These are phyloP conservation scores for Boletus sp. DNA, from an alignment of 768 basidiomycete species.

Conservation along the genomic window DNA sequence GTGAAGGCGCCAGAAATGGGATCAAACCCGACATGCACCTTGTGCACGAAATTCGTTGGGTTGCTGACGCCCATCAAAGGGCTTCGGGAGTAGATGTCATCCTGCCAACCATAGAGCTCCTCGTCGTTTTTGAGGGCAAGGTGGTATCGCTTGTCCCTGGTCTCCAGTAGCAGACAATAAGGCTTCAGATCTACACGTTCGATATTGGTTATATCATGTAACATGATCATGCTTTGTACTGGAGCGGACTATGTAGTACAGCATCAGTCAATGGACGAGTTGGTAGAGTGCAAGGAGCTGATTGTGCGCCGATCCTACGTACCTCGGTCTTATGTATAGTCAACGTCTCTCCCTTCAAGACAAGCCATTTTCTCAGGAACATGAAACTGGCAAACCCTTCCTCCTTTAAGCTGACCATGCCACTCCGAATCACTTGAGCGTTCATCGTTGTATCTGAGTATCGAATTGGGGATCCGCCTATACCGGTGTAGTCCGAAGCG, in stretches of 20 bases:
- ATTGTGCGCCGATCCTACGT: slow-evolving; percentile 25
- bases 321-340: slow-evolving; percentile 92
- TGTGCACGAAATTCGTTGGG: slow-evolving; percentile 97
- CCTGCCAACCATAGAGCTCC: slow-evolving; percentile 98
- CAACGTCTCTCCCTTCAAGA: slow-evolving; percentile 76
- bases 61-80: slow-evolving; percentile 91
- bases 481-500: slow-evolving; percentile 68
- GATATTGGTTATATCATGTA: slow-evolving; percentile 80
- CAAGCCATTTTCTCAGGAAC: slow-evolving; percentile 88
- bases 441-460: slow-evolving; percentile 33
- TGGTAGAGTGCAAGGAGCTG: background rate
- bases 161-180: slow-evolving; percentile 86
- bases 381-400: slow-evolving; percentile 90
- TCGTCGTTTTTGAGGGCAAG: slow-evolving; percentile 89
- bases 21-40: slow-evolving; percentile 97
- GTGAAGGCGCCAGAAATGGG: slow-evolving; percentile 92
- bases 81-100: slow-evolving; percentile 90
- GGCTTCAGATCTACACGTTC: slow-evolving; percentile 93
- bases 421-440: slow-evolving; percentile 58
- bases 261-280: slow-evolving; percentile 1
- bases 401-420: slow-evolving; percentile 87
- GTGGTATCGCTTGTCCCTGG: slow-evolving; percentile 77
- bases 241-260: slow-evolving; percentile 42
- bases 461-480: slow-evolving; percentile 74
- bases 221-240: slow-evolving; percentile 56